Evolutionary conservation across 1,284 basidiomycete species (phyloP).

Genomic region (Leccinum angustisporum): DNA sequence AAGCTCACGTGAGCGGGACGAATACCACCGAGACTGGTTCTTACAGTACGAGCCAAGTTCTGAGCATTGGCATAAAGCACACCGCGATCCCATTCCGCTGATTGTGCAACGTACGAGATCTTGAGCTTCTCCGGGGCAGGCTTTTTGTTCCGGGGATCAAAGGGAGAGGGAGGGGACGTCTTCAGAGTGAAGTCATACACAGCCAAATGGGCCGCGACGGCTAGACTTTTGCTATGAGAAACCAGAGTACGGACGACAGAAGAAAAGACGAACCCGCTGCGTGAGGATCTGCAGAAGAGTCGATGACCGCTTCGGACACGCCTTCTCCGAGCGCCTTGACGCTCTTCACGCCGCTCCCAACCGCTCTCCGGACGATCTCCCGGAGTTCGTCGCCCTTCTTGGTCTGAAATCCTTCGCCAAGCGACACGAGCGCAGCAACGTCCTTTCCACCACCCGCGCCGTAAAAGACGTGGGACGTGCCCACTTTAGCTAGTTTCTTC

Average conservation of each 20-base stretch:
- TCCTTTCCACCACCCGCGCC: constrained; percentile 40
- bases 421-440: constrained; percentile 57
- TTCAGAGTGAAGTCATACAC: constrained; percentile 76
- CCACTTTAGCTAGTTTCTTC: constrained; percentile 56
- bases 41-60: constrained; percentile 79
- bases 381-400: constrained; percentile 52
- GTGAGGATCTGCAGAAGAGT: constrained; percentile 67
- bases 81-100: constrained; percentile 70
- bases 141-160: constrained; percentile 53
- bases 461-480: constrained; percentile 67
- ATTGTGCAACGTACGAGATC: constrained; percentile 45
- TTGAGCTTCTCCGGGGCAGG: constrained; percentile 48
- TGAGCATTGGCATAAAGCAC: constrained; percentile 76
- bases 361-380: constrained; percentile 64
- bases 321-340: constrained; percentile 58
- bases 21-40: constrained; percentile 14
- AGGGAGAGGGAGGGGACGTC: constrained; percentile 60
- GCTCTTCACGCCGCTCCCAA: constrained; percentile 67
- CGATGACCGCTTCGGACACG: constrained; percentile 57
- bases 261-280: constrained; percentile 55
- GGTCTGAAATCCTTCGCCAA: constrained; percentile 57
- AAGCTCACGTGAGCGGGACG: constrained; percentile 1
- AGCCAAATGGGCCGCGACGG: constrained; percentile 75
- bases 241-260: not conserved
- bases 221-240: constrained; percentile 36